Evolutionary conservation across 169 alveolate genomes (phyloP).

Genomic region (Perkinsus marinus): DNA sequence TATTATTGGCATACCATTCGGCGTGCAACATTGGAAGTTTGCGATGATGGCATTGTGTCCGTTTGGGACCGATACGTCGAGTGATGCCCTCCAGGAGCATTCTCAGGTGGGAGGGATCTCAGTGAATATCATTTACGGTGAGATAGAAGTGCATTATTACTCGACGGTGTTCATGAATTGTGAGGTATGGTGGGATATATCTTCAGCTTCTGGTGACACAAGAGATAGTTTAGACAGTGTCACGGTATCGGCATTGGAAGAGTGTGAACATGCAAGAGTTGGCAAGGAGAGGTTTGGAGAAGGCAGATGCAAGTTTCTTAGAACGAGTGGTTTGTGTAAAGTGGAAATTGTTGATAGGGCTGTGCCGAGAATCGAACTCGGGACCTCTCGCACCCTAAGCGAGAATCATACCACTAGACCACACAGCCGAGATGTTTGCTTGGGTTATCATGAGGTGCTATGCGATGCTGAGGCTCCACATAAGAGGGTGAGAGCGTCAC

Average conservation of each 20-base stretch:
- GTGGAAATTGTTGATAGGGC: slow-evolving; percentile 34
- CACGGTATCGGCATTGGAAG: too few species aligned
- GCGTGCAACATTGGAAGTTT: not conserved
- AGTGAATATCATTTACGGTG: too few species aligned
- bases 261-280: too few species aligned
- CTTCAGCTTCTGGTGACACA: not conserved
- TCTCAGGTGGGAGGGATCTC: not conserved
- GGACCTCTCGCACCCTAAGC: slow-evolving; percentile 99
- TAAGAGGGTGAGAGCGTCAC: too few species aligned
- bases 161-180: not conserved
- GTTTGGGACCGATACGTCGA: not conserved
- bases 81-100: not conserved
- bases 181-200: not conserved
- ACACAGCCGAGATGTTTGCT: slow-evolving; percentile 19
- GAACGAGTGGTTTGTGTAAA: too few species aligned
- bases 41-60: not conserved
- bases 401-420: slow-evolving; percentile 97
- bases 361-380: slow-evolving; percentile 96
- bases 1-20: not conserved
- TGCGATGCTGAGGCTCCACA: too few species aligned
- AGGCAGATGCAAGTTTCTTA: too few species aligned
- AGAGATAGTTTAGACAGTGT: not conserved
- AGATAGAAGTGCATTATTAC: not conserved
- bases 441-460: too few species aligned
- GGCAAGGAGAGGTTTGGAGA: too few species aligned